Evolutionary conservation across 768 basidiomycete species (phyloP), one percentile per base, ranked within the genome.

Genomic region (Leccinum olivaceopallidum): DNA sequence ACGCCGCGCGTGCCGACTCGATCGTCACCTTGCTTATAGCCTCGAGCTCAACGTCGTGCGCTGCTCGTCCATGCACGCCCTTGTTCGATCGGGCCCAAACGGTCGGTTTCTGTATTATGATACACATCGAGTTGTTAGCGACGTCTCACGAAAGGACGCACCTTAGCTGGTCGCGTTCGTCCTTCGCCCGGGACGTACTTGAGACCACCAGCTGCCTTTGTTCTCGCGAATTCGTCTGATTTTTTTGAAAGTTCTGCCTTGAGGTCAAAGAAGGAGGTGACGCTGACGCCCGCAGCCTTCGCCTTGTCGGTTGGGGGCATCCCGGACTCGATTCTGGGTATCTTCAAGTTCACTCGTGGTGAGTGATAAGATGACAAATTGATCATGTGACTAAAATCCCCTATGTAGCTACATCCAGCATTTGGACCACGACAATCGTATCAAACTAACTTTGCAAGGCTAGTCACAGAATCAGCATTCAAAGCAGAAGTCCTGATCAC

Each of bases 241-340:
- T 78, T 72, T 61, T 78, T 80, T 1, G 76, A 76, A 2, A 85
- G 71, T 57, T 83, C 78, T 8, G 81, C 87, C 62, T 89, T 90
- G 48, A 95, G 84, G 67, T 93, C 90, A n/a, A 92, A 83, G 72
- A 93, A 90, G 0, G 92, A 91, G 60, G 81, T 82, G 5, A 87
- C 80, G 61, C 85, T 89, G 68, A 91, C 80, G 8, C 89, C 89
- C 39, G 85, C 83, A 16, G 85, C 86, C 69, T 83, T 88, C 0
- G 85, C 80, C 71, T 88, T 74, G 71, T 78, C 81, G 5, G 78
- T 73, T 37, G 85, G 81, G 12, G 79, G 75, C 83, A 83, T 81
- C 24, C 9, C 28, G 7, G 8, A 48, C 16, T 51, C 16, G 59
- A 44, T n/a, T 49, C 36, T 49, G 42, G 58, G 60, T 62, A 63